phyloP scores from a whole-genome alignment of 1,284 basidiomycete genomes.

The Ganoderma sp. region DNA sequence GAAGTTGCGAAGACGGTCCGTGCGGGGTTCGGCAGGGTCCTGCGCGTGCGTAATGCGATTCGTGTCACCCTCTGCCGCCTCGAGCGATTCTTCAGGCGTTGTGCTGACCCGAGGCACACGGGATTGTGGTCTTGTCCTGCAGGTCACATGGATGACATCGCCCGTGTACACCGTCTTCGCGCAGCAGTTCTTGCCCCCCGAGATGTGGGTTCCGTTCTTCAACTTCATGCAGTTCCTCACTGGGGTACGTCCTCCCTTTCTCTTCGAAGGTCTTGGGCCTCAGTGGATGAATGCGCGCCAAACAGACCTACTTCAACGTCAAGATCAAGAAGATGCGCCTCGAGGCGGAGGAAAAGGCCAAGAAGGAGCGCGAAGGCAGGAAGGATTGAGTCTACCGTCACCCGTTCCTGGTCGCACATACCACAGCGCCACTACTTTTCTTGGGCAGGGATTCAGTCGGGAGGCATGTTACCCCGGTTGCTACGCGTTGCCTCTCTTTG shows the following conservation, averaged over 20 bases:
- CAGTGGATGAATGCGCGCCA: neutral
- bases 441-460: neutral
- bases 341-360: conserved; percentile 52
- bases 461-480: neutral
- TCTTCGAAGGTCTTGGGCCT: neutral
- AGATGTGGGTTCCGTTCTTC: conserved; percentile 83
- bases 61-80: conserved; percentile 6
- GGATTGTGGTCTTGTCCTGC: neutral
- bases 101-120: neutral
- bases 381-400: conserved; percentile 37
- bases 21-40: conserved; percentile 76
- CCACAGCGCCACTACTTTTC: neutral
- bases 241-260: conserved; percentile 53
- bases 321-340: conserved; percentile 66
- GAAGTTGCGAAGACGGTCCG: conserved; percentile 76
- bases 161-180: conserved; percentile 75
- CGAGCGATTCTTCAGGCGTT: neutral
- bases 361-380: conserved; percentile 53
- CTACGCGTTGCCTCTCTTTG: neutral
- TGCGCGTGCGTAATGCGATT: conserved; percentile 57
- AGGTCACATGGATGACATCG: conserved; percentile 79
- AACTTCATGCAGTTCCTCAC: conserved; percentile 69
- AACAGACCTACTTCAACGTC: conserved; percentile 75
- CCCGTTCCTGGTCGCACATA: neutral
- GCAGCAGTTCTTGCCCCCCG: conserved; percentile 75